Evolutionary conservation across 1,139 yeast species (phyloP).

Genomic region (Pichia sp.): DNA sequence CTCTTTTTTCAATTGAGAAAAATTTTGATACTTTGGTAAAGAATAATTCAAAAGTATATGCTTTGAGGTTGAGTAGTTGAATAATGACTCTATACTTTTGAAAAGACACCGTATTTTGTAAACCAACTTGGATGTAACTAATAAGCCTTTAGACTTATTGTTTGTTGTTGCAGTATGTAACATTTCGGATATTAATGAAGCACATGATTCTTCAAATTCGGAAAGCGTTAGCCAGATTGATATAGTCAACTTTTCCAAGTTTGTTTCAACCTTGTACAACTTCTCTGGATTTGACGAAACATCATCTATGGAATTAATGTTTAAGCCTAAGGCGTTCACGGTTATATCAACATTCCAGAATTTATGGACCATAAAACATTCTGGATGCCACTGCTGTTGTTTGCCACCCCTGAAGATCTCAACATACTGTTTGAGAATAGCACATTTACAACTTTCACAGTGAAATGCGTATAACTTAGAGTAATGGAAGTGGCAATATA

Average conservation of each 20-base stretch:
- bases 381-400: slow-evolving; percentile 98
- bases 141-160: slow-evolving; percentile 64
- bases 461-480: slow-evolving; percentile 78
- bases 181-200: slow-evolving; percentile 90
- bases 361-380: slow-evolving; percentile 95
- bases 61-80: slow-evolving; percentile 3
- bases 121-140: slow-evolving; percentile 70
- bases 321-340: slow-evolving; percentile 56
- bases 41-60: slow-evolving; percentile 7
- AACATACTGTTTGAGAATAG: slow-evolving; percentile 90
- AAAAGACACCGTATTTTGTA: slow-evolving; percentile 73
- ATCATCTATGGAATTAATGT: slow-evolving; percentile 18
- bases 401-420: slow-evolving; percentile 91
- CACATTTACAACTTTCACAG: slow-evolving; percentile 90
- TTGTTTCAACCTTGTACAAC: slow-evolving; percentile 55
- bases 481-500: slow-evolving; percentile 90
- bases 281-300: slow-evolving; percentile 41
- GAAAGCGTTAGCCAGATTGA: slow-evolving; percentile 86
- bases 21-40: slow-evolving; percentile 17
- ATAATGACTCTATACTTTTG: slow-evolving; percentile 61
- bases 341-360: slow-evolving; percentile 91
- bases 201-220: slow-evolving; percentile 89
- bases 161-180: slow-evolving; percentile 77
- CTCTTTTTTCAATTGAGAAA: slow-evolving; percentile 50
- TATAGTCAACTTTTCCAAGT: slow-evolving; percentile 64